phyloP scores from a whole-genome alignment of 129 eudicot genomes.

The Kitagawia praeruptora region DNA sequence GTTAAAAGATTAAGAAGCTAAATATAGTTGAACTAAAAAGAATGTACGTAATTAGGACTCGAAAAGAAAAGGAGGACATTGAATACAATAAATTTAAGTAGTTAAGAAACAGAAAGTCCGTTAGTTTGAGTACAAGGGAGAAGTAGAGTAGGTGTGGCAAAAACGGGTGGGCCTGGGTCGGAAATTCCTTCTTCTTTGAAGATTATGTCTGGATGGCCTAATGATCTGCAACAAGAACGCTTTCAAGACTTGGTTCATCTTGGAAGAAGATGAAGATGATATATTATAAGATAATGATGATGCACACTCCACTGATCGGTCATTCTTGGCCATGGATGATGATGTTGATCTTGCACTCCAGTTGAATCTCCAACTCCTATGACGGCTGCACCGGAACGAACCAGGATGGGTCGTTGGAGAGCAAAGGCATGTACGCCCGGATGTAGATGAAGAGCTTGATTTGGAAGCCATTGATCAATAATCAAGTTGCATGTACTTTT shows the following conservation, averaged over 20 bases:
- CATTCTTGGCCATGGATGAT: conserved; percentile 13
- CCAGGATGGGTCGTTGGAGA: conserved; percentile 66
- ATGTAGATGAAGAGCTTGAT: not conserved
- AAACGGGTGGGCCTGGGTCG: conserved; percentile 43
- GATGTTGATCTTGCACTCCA: not conserved
- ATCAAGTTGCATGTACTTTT: not conserved
- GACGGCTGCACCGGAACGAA: conserved; percentile 60
- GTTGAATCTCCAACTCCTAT: conserved; percentile 17
- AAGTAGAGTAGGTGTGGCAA: not conserved
- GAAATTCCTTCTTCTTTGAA: conserved; percentile 26
- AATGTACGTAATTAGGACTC: not conserved
- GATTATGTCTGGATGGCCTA: conserved; percentile 42
- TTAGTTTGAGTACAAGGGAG: not conserved
- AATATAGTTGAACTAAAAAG: too few relatives aligned
- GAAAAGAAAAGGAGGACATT: not conserved
- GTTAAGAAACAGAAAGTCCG: not conserved
- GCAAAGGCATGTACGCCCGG: conserved; percentile 36
- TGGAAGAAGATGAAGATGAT: not conserved
- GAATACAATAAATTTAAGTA: not conserved
- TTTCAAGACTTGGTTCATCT: conserved; percentile 27
- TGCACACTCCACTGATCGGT: conserved; percentile 7
- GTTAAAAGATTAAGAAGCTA: not conserved
- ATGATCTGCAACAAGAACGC: conserved; percentile 44
- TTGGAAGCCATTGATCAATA: conserved; percentile 9
- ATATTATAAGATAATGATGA: not conserved